phyloP scores from a whole-genome alignment of 139 green algal species.

The Chlorokybus atmophyticus region DNA sequence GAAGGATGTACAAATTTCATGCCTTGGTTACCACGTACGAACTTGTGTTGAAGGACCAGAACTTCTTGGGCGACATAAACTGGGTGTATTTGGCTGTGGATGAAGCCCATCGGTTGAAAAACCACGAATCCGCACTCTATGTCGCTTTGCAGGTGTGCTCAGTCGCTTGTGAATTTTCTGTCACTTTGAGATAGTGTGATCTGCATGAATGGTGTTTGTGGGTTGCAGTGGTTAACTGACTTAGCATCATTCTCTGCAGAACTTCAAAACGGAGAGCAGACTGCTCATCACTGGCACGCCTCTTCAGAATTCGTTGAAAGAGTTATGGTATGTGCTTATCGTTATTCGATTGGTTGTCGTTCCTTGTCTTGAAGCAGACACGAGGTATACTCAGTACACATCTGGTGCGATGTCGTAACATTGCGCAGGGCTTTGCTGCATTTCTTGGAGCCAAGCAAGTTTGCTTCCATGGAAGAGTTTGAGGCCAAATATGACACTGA shows the following conservation, averaged over 20 bases:
- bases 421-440: slow-evolving; percentile 54
- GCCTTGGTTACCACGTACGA: slow-evolving; percentile 79
- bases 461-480: slow-evolving; percentile 54
- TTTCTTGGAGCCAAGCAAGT: slow-evolving; percentile 72
- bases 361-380: background rate
- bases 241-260: too few species aligned
- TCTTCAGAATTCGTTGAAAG: slow-evolving; percentile 59
- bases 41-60: slow-evolving; percentile 72
- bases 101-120: slow-evolving; percentile 68
- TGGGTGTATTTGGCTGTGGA: slow-evolving; percentile 83
- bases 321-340: slow-evolving; percentile 69
- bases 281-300: slow-evolving; percentile 80
- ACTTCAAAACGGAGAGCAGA: slow-evolving; percentile 64
- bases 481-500: slow-evolving; percentile 43
- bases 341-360: too few species aligned
- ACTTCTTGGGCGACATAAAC: slow-evolving; percentile 33
- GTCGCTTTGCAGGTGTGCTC: slow-evolving; percentile 30
- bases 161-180: too few species aligned
- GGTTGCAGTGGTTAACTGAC: too few species aligned
- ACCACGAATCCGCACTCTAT: slow-evolving; percentile 74
- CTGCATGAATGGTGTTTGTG: too few species aligned
- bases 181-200: too few species aligned
- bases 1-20: slow-evolving; percentile 50
- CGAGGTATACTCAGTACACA: too few species aligned
- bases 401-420: too few species aligned